Evolutionary conservation across 257 asterid species (phyloP), one percentile per base, ranked within the genome.

Genomic region (Scutellaria galericulata): DNA sequence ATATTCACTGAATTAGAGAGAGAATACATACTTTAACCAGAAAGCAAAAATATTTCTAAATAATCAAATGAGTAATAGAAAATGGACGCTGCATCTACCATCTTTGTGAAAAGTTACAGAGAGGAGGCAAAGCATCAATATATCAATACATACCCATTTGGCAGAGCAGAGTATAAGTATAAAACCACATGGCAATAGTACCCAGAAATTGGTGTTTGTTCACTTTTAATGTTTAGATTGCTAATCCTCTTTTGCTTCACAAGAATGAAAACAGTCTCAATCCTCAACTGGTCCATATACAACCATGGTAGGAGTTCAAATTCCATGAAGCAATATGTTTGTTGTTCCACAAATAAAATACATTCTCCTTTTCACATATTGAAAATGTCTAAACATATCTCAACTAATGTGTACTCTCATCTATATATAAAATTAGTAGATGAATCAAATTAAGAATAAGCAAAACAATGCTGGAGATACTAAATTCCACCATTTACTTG

Each of bases 1-100:
- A 77, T 24, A 56, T 54, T 66, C 42, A 56, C 71, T 58, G 78
- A 48, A 68, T 78, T 73, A 78, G 77, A 53, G 54, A 70, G 71
- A 39, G 24, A 62, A 71, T 44, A 31, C 40, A 65, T 14, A 37
- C 18, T 62, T 39, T 39, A 24, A 74, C 15, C 60, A 73, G 47
- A 2, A 7, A 54, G n/a, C n/a, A 40, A 14, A 40, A 6, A 5
- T 22, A n/a, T 8, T 46, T 47, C 7, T 12, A 20, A 56, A 42
- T 7, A 24, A 35, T 10, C 8, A 18, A 47, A 20, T 37, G 14
- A 72, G 61, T 37, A 73, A 42, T n/a, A 61, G 64, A 50, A 35
- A 5, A 31, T 41, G 39, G 15, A 14, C 9, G 47, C 42, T 58
- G 73, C 20, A 48, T 48, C 60, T 59, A 59, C 64, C 45, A 45